Evolutionary conservation across 768 basidiomycete species (phyloP).

Genomic region (Lentinula sp.): DNA sequence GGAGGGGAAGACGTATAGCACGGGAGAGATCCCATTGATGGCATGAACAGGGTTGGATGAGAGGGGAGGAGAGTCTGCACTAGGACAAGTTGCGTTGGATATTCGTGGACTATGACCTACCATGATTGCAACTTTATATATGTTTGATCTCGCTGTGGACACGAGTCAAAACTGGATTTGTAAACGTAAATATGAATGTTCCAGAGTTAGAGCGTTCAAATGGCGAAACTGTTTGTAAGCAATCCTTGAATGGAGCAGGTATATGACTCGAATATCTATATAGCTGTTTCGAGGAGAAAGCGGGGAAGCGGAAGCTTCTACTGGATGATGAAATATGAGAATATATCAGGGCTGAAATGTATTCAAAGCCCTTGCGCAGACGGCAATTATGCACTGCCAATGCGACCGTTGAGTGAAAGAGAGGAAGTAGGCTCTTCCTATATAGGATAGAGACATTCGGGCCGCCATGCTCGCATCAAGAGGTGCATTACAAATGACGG

Average conservation of each 20-base stretch:
- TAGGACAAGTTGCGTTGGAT: too few species aligned
- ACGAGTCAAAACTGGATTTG: not conserved
- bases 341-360: not conserved
- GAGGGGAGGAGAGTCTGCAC: not conserved
- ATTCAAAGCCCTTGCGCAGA: too few species aligned
- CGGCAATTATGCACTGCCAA: too few species aligned
- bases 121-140: not conserved
- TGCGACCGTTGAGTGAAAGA: too few species aligned
- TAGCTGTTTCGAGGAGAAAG: not conserved
- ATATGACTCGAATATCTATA: not conserved
- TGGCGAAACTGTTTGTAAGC: not conserved
- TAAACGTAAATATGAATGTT: not conserved
- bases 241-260: not conserved
- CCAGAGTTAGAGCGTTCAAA: not conserved
- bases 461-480: too few species aligned
- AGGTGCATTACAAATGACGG: too few species aligned
- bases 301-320: not conserved
- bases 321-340: not conserved
- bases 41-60: not conserved
- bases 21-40: not conserved
- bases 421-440: too few species aligned
- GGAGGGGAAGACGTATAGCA: slow-evolving; percentile 1
- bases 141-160: not conserved
- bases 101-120: too few species aligned
- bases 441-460: too few species aligned